Evolutionary conservation across 768 basidiomycete genomes (phyloP).

Genomic region (Lyophyllum decastes): DNA sequence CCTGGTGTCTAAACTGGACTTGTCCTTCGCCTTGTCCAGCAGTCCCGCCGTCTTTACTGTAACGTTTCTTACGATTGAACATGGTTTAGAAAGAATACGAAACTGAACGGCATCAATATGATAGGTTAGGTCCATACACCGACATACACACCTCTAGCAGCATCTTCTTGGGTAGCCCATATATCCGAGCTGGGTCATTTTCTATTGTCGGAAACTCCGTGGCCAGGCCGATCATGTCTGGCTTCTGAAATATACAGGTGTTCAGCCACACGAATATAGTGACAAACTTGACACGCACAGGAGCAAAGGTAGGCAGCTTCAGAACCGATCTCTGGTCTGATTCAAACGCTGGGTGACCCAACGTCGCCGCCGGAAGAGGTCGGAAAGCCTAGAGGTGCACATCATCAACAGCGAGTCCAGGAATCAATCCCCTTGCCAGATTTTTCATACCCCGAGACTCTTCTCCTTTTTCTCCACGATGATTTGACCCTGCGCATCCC

Average conservation of each 20-base stretch:
- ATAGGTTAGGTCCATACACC: not conserved
- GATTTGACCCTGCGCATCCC: slow-evolving; percentile 14
- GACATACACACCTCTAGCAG: slow-evolving; percentile 62
- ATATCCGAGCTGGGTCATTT: slow-evolving; percentile 56
- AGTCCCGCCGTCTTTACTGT: slow-evolving; percentile 58
- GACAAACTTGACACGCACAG: slow-evolving; percentile 31
- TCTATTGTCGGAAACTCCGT: slow-evolving; percentile 45
- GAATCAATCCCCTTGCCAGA: not conserved
- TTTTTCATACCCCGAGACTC: slow-evolving; percentile 28
- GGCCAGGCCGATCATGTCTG: slow-evolving; percentile 43
- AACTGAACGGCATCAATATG: slow-evolving; percentile 41
- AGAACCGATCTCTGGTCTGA: slow-evolving; percentile 34
- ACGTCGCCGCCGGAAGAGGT: slow-evolving; percentile 36
- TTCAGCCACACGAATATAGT: slow-evolving; percentile 17
- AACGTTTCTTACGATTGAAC: slow-evolving; percentile 67
- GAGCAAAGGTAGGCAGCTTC: slow-evolving; percentile 41
- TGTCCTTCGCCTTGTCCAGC: slow-evolving; percentile 51
- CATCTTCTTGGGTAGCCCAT: slow-evolving; percentile 72
- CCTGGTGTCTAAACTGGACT: slow-evolving; percentile 53
- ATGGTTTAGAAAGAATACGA: slow-evolving; percentile 68
- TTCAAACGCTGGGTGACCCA: slow-evolving; percentile 44
- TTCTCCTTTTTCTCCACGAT: slow-evolving; percentile 23
- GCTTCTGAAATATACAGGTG: slow-evolving; percentile 15
- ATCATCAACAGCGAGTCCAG: not conserved
- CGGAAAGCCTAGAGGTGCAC: slow-evolving; percentile 38